A percentile compares a stretch with the other conserved stretches of the same genome.
These are phyloP conservation scores for Imleria badia DNA, from an alignment of 768 basidiomycete species.

Conservation along the genomic window DNA sequence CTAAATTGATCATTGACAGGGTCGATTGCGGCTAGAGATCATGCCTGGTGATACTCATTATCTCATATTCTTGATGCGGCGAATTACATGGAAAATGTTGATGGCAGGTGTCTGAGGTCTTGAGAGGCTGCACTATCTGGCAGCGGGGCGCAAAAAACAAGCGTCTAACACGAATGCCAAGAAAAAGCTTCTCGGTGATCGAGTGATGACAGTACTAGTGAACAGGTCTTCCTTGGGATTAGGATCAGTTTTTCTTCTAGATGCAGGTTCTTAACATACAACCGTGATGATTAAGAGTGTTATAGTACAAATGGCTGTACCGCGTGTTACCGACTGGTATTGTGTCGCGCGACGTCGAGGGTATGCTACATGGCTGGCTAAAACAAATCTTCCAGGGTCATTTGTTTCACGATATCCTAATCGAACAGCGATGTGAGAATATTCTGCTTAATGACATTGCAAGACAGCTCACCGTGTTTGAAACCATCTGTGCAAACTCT, in stretches of 20 bases:
- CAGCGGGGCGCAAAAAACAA: not conserved
- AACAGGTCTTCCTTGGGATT: not conserved
- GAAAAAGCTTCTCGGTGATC: not conserved
- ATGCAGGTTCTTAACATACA: conserved; percentile 19
- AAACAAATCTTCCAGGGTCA: conserved; percentile 95
- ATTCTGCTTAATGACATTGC: not conserved
- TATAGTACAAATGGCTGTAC: conserved; percentile 24
- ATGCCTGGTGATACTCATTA: no score
- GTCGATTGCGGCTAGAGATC: not conserved
- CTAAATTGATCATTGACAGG: not conserved
- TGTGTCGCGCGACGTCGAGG: conserved; percentile 12
- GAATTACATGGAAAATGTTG: not conserved
- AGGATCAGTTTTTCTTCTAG: conserved; percentile 2
- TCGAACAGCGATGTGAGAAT: conserved; percentile 6
- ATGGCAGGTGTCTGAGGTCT: not conserved
- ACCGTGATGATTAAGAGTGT: conserved; percentile 15
- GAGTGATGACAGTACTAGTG: not conserved
- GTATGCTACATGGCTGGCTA: conserved; percentile 34
- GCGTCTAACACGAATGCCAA: not conserved
- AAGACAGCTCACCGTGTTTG: conserved; percentile 73
- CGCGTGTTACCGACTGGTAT: conserved; percentile 20
- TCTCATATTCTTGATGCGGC: not conserved
- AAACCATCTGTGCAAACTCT: conserved; percentile 95
- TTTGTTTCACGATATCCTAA: conserved; percentile 98
- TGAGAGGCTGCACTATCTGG: not conserved